Conservation (phyloP, 2,329 filamentous ascomycete genomes). For the Fusarium neocosmosporiellum region DNA sequence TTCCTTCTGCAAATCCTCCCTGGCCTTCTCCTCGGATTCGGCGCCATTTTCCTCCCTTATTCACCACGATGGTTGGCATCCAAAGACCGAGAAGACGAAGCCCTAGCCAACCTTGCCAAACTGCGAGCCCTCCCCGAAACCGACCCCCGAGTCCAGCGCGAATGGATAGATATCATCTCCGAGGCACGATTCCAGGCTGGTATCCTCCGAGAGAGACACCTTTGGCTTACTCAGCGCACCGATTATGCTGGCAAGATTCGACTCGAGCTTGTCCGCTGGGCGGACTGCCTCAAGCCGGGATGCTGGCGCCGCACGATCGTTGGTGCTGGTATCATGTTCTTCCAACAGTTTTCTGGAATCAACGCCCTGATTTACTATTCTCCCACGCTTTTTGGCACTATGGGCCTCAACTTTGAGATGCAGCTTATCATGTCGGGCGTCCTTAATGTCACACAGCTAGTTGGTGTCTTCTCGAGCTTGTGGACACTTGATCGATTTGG, state of each 20-base stretch:
- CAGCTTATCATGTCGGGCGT: conserved; percentile 48
- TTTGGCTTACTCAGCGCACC: not conserved
- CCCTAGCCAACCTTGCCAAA: conserved; percentile 35
- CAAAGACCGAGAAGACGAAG: conserved; percentile 42
- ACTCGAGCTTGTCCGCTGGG: conserved; percentile 60
- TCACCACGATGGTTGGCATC: conserved; percentile 44
- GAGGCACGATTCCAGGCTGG: not conserved
- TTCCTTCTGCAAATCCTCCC: conserved; percentile 47
- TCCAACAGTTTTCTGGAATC: conserved; percentile 42
- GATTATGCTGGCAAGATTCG: conserved; percentile 49
- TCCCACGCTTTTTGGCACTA: conserved; percentile 66
- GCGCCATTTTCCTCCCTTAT: conserved; percentile 41
- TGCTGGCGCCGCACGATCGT: not conserved
- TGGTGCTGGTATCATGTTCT: not conserved
- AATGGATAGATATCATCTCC: not conserved
- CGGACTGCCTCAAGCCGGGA: conserved; percentile 48
- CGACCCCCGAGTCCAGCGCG: not conserved
- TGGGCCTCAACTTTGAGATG: conserved; percentile 58
- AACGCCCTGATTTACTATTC: conserved; percentile 67
- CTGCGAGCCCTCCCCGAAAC: conserved; percentile 15
- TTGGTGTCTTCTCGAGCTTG: conserved; percentile 56
- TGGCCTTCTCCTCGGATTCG: conserved; percentile 39
- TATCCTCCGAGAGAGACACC: not conserved
- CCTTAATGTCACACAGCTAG: conserved; percentile 45
- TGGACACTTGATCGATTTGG: conserved; percentile 53